phyloP scores from a whole-genome alignment of 73 alveolate species.

The Paramecium primaurelia region DNA sequence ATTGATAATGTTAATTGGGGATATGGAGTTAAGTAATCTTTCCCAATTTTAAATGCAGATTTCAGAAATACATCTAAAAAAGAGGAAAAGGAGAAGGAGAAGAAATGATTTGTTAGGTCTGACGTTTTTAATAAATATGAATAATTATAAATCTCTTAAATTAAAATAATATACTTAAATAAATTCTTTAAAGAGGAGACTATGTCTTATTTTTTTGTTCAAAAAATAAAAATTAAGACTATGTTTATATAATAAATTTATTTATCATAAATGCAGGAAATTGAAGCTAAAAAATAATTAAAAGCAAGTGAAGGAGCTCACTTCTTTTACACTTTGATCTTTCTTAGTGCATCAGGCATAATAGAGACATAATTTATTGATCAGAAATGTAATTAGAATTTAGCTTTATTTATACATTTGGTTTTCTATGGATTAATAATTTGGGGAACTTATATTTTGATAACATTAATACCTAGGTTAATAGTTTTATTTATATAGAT shows the following conservation, averaged over 20 bases:
- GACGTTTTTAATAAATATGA: background rate
- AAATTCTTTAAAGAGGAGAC: too few species aligned
- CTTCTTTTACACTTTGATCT: constrained; percentile 52
- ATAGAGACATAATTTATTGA: constrained; percentile 47
- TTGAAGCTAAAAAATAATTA: constrained; percentile 50
- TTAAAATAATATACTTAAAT: too few species aligned
- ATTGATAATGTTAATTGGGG: constrained; percentile 49
- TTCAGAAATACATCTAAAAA: background rate
- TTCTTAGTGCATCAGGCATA: constrained; percentile 53
- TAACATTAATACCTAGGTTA: constrained; percentile 37
- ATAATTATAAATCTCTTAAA: background rate
- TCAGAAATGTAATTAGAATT: constrained; percentile 20
- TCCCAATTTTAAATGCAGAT: background rate
- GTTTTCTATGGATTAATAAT: constrained; percentile 53
- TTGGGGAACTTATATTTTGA: constrained; percentile 58
- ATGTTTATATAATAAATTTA: background rate
- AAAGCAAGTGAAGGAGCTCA: constrained; percentile 64
- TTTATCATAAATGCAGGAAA: constrained; percentile 47
- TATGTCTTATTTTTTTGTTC: too few species aligned
- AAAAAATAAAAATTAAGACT: background rate
- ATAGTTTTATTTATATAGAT: background rate
- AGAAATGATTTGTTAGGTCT: background rate
- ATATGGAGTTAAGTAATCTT: constrained; percentile 11
- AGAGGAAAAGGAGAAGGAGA: background rate
- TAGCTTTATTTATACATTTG: constrained; percentile 37